Conservation (phyloP, 768 basidiomycete genomes). For the Boletus vermiculosoides region DNA sequence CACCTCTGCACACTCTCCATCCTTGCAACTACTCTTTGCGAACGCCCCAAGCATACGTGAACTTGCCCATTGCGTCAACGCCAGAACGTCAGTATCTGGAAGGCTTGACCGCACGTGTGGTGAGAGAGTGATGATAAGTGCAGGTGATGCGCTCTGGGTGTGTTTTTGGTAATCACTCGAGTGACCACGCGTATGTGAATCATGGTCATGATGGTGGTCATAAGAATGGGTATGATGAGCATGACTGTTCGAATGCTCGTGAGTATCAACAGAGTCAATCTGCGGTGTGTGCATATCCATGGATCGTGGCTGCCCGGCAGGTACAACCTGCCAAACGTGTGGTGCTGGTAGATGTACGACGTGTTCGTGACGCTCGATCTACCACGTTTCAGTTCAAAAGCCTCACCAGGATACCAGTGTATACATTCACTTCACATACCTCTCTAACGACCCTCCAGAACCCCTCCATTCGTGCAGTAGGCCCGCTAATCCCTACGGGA, state of each 20-base stretch:
- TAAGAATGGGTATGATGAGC: slow-evolving; percentile 4
- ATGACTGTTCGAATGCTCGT: slow-evolving; percentile 11
- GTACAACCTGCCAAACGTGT: slow-evolving; percentile 85
- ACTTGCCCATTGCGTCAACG: slow-evolving; percentile 75
- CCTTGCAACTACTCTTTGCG: slow-evolving; percentile 33
- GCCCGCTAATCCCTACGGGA: slow-evolving; percentile 3
- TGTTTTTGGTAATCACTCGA: slow-evolving; percentile 4
- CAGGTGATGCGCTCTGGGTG: slow-evolving; percentile 26
- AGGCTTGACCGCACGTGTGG: slow-evolving; percentile 69
- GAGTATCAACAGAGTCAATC: neutral
- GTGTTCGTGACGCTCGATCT: slow-evolving; percentile 84
- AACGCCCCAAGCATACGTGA: slow-evolving; percentile 60
- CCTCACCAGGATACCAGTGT: neutral
- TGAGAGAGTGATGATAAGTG: slow-evolving; percentile 77
- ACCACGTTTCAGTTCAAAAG: neutral
- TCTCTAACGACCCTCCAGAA: slow-evolving; percentile 82
- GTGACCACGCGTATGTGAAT: neutral
- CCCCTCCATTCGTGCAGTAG: slow-evolving; percentile 71
- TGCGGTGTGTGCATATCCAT: neutral
- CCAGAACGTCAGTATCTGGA: slow-evolving; percentile 67
- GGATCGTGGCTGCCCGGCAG: slow-evolving; percentile 32
- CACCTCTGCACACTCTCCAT: slow-evolving; percentile 39
- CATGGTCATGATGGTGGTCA: slow-evolving; percentile 14
- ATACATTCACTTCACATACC: slow-evolving; percentile 41
- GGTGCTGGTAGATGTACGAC: slow-evolving; percentile 82